These are phyloP conservation scores for Syzygium aqueum DNA, from an alignment of 345 rosid species.

Conservation along the genomic window DNA sequence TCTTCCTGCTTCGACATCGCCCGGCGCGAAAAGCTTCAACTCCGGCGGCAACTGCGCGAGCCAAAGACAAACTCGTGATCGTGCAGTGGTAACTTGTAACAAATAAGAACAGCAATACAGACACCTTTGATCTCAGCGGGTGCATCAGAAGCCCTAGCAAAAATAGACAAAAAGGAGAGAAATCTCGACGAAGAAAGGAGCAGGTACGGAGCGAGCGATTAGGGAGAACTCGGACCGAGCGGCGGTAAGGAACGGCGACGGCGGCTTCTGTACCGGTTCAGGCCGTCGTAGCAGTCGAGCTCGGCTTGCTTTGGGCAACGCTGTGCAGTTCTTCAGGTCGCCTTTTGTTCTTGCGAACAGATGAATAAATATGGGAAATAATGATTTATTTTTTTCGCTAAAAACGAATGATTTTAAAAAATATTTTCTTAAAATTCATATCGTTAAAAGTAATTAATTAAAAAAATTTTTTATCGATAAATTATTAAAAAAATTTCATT, in stretches of 20 bases:
- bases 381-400: too few relatives aligned
- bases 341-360: neutral
- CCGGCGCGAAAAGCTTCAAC: neutral
- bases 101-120: neutral
- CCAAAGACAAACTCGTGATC: neutral
- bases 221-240: neutral
- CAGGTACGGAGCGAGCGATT: neutral
- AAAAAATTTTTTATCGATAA: too few relatives aligned
- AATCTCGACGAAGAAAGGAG: neutral
- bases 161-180: neutral
- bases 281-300: neutral
- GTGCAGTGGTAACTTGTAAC: neutral
- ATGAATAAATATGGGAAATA: neutral
- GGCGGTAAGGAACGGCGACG: neutral
- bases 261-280: neutral
- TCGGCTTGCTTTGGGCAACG: neutral
- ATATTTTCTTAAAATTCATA: too few relatives aligned
- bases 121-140: neutral
- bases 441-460: too few relatives aligned
- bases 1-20: slow-evolving; percentile 12
- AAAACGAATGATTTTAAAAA: too few relatives aligned
- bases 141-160: neutral
- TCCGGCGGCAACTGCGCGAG: neutral
- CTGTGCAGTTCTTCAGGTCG: neutral
- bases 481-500: too few relatives aligned